These are phyloP conservation scores for Saccharomycopsis phalli DNA, from an alignment of 1,139 yeast genomes.

Conservation along the genomic window DNA sequence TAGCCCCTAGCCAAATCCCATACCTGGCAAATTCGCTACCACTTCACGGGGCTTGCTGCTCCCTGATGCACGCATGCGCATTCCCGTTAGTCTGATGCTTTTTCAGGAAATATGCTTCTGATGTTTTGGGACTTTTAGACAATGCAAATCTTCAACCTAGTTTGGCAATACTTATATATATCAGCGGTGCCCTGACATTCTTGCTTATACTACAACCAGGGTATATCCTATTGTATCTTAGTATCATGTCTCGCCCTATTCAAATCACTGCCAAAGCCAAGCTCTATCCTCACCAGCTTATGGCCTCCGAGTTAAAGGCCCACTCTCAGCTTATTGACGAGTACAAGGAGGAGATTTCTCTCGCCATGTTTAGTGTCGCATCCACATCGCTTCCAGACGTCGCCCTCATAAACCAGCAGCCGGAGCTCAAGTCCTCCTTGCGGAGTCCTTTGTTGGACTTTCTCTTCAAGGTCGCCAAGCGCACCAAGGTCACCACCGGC, in stretches of 20 bases:
- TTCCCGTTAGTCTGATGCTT: slow-evolving; percentile 3
- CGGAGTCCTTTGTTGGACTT: slow-evolving; percentile 49
- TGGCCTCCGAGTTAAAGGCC: slow-evolving; percentile 39
- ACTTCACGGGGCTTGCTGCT: neutral
- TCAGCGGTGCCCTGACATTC: neutral
- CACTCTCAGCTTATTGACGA: slow-evolving; percentile 43
- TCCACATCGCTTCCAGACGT: slow-evolving; percentile 40
- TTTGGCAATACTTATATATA: neutral
- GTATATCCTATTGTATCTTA: neutral
- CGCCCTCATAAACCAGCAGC: slow-evolving; percentile 52
- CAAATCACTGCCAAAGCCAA: slow-evolving; percentile 21
- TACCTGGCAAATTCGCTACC: neutral
- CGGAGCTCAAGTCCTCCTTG: slow-evolving; percentile 45
- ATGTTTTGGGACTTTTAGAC: neutral
- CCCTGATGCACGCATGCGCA: neutral
- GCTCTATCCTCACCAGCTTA: slow-evolving; percentile 41
- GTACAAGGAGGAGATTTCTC: slow-evolving; percentile 44
- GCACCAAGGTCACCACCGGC: slow-evolving; percentile 53
- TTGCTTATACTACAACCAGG: neutral
- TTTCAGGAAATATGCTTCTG: neutral
- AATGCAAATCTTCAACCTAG: neutral
- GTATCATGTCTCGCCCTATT: neutral
- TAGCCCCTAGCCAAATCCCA: neutral
- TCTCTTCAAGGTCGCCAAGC: slow-evolving; percentile 45
- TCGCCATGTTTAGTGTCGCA: slow-evolving; percentile 33